Conservation (phyloP, 345 rosid genomes). For the Heritiera fomes region DNA sequence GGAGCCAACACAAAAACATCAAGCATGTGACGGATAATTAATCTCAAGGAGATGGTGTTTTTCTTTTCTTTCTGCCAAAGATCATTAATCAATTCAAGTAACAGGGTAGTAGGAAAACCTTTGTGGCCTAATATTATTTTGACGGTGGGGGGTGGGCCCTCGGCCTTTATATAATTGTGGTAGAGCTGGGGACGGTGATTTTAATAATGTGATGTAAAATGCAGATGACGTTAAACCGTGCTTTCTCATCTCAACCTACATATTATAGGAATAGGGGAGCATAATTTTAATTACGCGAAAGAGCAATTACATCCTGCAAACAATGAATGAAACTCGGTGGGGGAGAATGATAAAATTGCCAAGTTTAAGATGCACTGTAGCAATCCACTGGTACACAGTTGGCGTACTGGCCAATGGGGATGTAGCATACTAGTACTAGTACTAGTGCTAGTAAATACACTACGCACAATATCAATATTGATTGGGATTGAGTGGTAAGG, state of each 20-base stretch:
- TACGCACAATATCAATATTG: too few relatives aligned
- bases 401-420: too few relatives aligned
- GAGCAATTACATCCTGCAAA: not conserved
- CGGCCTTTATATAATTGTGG: constrained; percentile 3
- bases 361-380: too few relatives aligned
- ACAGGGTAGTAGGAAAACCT: constrained; percentile 1
- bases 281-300: not conserved
- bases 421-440: too few relatives aligned
- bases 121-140: not conserved
- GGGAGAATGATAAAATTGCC: too few relatives aligned
- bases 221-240: not conserved
- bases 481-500: too few relatives aligned
- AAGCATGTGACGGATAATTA: not conserved
- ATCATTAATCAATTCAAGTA: constrained; percentile 7
- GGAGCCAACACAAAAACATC: not conserved
- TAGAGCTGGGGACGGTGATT: not conserved
- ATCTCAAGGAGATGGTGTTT: not conserved
- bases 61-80: not conserved
- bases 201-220: constrained; percentile 8
- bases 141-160: constrained; percentile 7
- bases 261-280: not conserved
- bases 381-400: too few relatives aligned
- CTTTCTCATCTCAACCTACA: not conserved
- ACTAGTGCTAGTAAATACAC: too few relatives aligned
- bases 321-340: too few relatives aligned